Percentiles rank a stretch among this genome's conserved stretches.
phyloP scores from a whole-genome alignment of 805 yeast species.

The Hanseniaspora singularis region DNA sequence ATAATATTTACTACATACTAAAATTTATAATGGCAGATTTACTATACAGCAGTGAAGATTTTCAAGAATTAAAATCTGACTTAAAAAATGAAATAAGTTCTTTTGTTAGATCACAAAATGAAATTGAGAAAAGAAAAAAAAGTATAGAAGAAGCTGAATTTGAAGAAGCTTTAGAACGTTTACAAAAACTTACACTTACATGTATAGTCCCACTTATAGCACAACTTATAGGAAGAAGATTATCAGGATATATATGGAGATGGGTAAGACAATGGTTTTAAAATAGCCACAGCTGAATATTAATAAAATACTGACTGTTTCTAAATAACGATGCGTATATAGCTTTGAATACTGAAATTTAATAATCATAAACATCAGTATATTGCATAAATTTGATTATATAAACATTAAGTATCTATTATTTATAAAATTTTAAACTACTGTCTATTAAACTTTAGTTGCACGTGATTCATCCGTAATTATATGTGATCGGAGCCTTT shows the following conservation, averaged over 20 bases:
- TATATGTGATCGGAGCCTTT: too few species aligned
- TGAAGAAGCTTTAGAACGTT: background rate
- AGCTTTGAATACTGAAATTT: too few species aligned
- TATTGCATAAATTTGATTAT: too few species aligned
- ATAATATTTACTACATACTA: too few species aligned
- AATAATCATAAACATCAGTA: too few species aligned
- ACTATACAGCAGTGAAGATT: background rate
- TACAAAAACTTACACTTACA: constrained; percentile 1
- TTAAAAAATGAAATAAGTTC: background rate
- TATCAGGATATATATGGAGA: constrained; percentile 5
- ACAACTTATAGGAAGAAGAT: constrained; percentile 1
- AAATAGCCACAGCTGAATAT: too few species aligned
- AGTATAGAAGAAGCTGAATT: background rate
- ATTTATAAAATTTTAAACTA: too few species aligned
- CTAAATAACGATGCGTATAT: too few species aligned
- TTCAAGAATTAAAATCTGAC: background rate
- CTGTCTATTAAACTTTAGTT: too few species aligned
- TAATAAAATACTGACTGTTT: too few species aligned
- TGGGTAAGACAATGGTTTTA: background rate
- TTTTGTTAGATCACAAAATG: background rate
- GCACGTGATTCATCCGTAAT: too few species aligned
- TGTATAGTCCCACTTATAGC: constrained; percentile 12
- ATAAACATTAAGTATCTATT: too few species aligned
- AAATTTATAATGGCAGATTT: background rate
- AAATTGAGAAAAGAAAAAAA: background rate